phyloP scores from a whole-genome alignment of 225 moss, liverwort and hornwort species.

The Asterella californica region DNA sequence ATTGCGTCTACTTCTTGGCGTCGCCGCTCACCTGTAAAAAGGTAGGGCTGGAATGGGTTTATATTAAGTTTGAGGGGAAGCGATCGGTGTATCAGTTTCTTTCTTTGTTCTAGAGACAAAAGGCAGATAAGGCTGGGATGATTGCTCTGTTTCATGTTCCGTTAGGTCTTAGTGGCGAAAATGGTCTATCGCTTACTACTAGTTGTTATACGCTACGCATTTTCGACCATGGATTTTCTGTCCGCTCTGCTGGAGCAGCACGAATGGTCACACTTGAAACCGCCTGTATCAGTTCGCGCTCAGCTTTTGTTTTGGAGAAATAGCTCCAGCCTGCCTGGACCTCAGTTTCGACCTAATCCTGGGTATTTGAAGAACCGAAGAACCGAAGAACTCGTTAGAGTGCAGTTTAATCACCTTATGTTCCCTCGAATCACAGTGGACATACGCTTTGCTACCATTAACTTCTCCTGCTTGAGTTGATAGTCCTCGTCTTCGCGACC shows the following conservation, averaged over 20 bases:
- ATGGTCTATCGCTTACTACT: background rate
- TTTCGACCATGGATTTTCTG: background rate
- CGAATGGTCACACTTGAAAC: background rate
- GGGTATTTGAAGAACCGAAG: too few relatives aligned
- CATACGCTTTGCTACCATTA: too few relatives aligned
- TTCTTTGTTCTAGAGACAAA: background rate
- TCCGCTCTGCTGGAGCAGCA: background rate
- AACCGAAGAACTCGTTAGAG: too few relatives aligned
- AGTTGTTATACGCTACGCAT: background rate
- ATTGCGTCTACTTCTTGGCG: conserved; percentile 59
- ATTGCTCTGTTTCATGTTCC: background rate
- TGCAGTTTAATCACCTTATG: too few relatives aligned
- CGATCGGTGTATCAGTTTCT: background rate
- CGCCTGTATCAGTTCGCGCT: background rate
- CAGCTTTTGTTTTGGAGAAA: background rate
- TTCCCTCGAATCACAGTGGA: too few relatives aligned
- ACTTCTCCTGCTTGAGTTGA: too few relatives aligned
- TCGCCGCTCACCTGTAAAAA: conserved; percentile 56
- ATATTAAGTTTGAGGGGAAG: background rate
- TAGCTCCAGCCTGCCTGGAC: background rate
- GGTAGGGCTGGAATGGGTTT: conserved; percentile 13
- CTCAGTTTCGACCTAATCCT: conserved; percentile 2
- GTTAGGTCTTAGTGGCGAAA: background rate
- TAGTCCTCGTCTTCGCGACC: too few relatives aligned
- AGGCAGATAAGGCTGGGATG: background rate